Conservation (phyloP, 768 basidiomycete genomes). For the Tylopilus balloui region DNA sequence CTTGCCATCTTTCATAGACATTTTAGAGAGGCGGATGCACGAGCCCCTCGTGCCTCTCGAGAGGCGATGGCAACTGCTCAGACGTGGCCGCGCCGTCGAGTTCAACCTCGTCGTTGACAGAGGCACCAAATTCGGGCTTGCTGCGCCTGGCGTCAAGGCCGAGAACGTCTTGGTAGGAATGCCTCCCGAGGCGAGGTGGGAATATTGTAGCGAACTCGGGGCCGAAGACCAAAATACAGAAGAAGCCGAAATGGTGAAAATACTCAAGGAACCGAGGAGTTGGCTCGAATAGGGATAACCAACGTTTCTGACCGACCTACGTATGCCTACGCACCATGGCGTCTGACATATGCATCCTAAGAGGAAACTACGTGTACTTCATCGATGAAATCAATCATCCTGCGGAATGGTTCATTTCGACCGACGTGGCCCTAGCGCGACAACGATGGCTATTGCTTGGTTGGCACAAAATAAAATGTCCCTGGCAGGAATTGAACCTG, state of each 20-base stretch:
- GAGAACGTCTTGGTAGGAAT: slow-evolving; percentile 66
- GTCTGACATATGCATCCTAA: not conserved
- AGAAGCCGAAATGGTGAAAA: slow-evolving; percentile 49
- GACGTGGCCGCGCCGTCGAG: slow-evolving; percentile 51
- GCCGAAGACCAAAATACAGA: slow-evolving; percentile 38
- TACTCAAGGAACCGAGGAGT: slow-evolving; percentile 34
- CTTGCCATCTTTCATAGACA: slow-evolving; percentile 43
- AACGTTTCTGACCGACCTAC: not conserved
- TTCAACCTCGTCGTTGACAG: slow-evolving; percentile 68
- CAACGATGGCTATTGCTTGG: no score
- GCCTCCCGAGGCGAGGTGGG: slow-evolving; percentile 65
- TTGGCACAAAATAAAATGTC: slow-evolving; percentile 29
- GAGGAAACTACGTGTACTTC: no score
- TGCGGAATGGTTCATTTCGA: no score
- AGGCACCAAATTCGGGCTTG: slow-evolving; percentile 63
- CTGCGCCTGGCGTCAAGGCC: slow-evolving; percentile 53
- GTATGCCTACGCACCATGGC: no score
- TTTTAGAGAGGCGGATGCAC: slow-evolving; percentile 36
- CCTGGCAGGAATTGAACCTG: slow-evolving; percentile 38
- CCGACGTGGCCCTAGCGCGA: no score
- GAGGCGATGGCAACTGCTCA: slow-evolving; percentile 50
- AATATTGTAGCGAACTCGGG: slow-evolving; percentile 58
- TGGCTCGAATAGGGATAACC: slow-evolving; percentile 12
- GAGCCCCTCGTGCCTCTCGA: slow-evolving; percentile 23
- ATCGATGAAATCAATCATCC: no score